Conservation (phyloP, 2,329 filamentous ascomycete genomes). For the Claviceps capensis region DNA sequence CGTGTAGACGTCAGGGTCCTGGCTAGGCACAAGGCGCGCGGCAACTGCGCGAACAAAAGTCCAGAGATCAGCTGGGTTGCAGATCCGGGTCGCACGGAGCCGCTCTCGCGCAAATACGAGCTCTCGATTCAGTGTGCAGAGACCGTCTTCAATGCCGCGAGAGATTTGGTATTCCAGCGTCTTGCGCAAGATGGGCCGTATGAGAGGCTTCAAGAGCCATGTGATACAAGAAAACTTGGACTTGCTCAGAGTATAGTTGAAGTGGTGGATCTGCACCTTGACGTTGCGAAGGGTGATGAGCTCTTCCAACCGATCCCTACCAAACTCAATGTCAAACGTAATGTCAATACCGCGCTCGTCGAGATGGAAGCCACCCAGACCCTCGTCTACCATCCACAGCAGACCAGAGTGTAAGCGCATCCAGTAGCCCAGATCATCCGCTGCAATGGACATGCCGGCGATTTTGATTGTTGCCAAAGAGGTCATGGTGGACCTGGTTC, state of each 20-base stretch:
- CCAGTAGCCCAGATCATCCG: conserved; percentile 84
- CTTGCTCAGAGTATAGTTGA: conserved; percentile 63
- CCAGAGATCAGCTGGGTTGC: conserved; percentile 60
- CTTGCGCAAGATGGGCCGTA: conserved; percentile 68
- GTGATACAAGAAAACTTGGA: conserved; percentile 65
- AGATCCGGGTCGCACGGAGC: conserved; percentile 71
- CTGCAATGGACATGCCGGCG: conserved; percentile 69
- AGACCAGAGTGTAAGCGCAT: conserved; percentile 65
- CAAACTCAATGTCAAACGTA: conserved; percentile 71
- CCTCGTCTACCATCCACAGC: conserved; percentile 64
- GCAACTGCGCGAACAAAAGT: conserved; percentile 75
- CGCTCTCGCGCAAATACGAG: conserved; percentile 77
- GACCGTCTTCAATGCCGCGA: conserved; percentile 51
- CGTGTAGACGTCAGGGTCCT: conserved; percentile 64
- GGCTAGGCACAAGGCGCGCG: conserved; percentile 56
- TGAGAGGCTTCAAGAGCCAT: conserved; percentile 72
- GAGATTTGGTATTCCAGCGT: conserved; percentile 70
- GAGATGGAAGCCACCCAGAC: conserved; percentile 72
- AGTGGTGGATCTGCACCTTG: conserved; percentile 71
- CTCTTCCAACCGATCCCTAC: conserved; percentile 63
- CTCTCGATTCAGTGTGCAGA: conserved; percentile 70
- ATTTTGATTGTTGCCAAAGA: conserved; percentile 67
- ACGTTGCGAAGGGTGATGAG: conserved; percentile 67
- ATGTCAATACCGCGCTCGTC: conserved; percentile 83
- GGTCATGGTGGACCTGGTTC: conserved; percentile 50